These are phyloP conservation scores for Oryza australiensis DNA, from an alignment of 176 grass and related monocot genomes.

Conservation along the genomic window DNA sequence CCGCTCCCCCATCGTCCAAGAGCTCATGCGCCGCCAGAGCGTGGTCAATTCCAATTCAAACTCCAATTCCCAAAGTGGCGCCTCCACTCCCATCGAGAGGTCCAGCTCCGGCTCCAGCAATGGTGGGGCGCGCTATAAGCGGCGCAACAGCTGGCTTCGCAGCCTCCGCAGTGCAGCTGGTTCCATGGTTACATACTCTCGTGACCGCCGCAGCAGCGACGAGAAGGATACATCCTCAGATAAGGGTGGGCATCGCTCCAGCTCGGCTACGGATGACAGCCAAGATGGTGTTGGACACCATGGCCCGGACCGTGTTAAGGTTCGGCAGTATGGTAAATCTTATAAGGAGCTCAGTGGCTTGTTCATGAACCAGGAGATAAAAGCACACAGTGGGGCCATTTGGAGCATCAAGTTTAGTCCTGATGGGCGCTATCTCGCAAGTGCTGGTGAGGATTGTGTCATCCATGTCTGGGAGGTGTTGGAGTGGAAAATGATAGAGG, in stretches of 20 bases:
- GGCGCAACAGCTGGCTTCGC: slow-evolving; percentile 66
- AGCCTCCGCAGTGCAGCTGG: slow-evolving; percentile 60
- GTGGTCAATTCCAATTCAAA: slow-evolving; percentile 32
- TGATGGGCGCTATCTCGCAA: slow-evolving; percentile 86
- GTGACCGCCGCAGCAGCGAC: slow-evolving; percentile 67
- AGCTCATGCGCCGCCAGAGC: slow-evolving; percentile 87
- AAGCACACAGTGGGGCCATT: slow-evolving; percentile 84
- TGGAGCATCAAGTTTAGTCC: slow-evolving; percentile 92
- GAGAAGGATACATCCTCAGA: slow-evolving; percentile 80
- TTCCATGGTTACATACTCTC: slow-evolving; percentile 47
- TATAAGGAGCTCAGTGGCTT: slow-evolving; percentile 77
- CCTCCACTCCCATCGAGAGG: slow-evolving; percentile 41
- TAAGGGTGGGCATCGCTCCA: slow-evolving; percentile 68
- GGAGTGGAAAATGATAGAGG: slow-evolving; percentile 50
- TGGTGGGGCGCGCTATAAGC: slow-evolving; percentile 47
- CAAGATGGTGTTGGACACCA: slow-evolving; percentile 58
- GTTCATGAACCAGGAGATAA: slow-evolving; percentile 86
- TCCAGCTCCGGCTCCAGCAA: slow-evolving; percentile 56
- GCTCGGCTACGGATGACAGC: slow-evolving; percentile 88
- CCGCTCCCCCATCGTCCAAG: slow-evolving; percentile 86
- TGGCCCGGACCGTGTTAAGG: slow-evolving; percentile 66
- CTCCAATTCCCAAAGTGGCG: slow-evolving; percentile 47
- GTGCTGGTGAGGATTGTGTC: slow-evolving; percentile 79
- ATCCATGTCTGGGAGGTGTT: slow-evolving; percentile 96
- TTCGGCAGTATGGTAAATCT: slow-evolving; percentile 73